Conservation (phyloP, 257 asterid genomes). For the Solanum lignicaule region DNA sequence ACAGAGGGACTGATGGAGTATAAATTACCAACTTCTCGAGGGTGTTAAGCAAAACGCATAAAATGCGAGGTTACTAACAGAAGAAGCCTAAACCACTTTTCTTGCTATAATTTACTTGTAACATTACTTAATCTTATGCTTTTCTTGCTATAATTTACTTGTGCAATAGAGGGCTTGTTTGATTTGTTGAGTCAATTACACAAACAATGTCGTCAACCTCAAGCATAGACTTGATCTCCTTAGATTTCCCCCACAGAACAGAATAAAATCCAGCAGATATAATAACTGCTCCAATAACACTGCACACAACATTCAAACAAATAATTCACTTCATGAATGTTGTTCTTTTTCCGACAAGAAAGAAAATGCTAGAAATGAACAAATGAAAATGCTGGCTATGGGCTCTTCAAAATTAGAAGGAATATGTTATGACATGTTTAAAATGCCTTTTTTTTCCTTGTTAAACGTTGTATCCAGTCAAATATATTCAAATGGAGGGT, state of each 20-base stretch:
- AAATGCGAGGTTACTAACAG: background rate
- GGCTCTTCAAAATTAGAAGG: background rate
- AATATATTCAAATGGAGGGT: background rate
- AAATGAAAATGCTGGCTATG: background rate
- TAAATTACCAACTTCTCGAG: background rate
- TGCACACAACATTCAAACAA: background rate
- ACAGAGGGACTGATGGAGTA: background rate
- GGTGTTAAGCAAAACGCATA: background rate
- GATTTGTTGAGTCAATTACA: background rate
- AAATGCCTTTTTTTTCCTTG: background rate
- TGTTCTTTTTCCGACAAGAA: background rate
- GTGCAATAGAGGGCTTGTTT: background rate
- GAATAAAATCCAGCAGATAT: slow-evolving; percentile 14
- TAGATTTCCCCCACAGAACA: slow-evolving; percentile 19
- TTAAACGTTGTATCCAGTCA: background rate
- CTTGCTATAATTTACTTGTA: background rate
- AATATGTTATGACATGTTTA: background rate
- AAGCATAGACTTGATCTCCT: background rate
- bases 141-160: background rate
- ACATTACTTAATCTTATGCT: background rate
- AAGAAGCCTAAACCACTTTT: background rate
- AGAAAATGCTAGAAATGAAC: background rate
- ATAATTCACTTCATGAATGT: background rate
- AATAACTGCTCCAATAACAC: slow-evolving; percentile 10
- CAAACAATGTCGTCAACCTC: background rate